These are phyloP conservation scores for Lactarius vividus DNA, from an alignment of 768 basidiomycete genomes.

Conservation along the genomic window DNA sequence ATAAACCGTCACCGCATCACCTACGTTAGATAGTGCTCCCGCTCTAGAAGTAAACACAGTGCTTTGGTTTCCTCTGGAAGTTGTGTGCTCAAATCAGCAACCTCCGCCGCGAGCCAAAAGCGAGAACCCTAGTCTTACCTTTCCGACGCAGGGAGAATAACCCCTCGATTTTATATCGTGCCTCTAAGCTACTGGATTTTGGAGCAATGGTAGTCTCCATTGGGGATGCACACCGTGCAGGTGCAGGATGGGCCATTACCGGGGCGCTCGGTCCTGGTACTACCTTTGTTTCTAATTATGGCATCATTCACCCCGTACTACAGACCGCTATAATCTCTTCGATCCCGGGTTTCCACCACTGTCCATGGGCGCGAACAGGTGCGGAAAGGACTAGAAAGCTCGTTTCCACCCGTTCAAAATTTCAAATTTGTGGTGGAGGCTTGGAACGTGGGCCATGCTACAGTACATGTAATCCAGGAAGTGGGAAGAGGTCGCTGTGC, in stretches of 20 bases:
- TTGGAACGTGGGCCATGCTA: not conserved
- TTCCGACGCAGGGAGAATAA: not conserved
- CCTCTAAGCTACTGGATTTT: conserved; percentile 45
- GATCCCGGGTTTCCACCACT: conserved; percentile 56
- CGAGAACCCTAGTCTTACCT: not conserved
- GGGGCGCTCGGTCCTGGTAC: conserved; percentile 56
- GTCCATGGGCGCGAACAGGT: too few species aligned
- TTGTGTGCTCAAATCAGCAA: too few species aligned
- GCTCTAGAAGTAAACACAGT: too few species aligned
- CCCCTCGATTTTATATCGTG: not conserved
- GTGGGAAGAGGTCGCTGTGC: not conserved
- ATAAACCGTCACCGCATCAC: too few species aligned
- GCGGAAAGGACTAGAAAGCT: too few species aligned
- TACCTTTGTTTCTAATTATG: conserved; percentile 30
- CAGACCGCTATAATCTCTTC: conserved; percentile 66
- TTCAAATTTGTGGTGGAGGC: too few species aligned
- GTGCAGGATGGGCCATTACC: conserved; percentile 72
- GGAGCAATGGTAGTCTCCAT: conserved; percentile 46
- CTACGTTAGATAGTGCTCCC: too few species aligned
- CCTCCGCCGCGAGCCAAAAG: too few species aligned
- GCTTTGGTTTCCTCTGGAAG: too few species aligned
- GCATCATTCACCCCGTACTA: not conserved
- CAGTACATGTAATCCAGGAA: not conserved
- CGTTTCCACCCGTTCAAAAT: too few species aligned
- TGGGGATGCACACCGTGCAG: conserved; percentile 68